Base-by-base conservation (phyloP, 1,284 basidiomycete genomes). In the Golubevia sp. region DNA sequence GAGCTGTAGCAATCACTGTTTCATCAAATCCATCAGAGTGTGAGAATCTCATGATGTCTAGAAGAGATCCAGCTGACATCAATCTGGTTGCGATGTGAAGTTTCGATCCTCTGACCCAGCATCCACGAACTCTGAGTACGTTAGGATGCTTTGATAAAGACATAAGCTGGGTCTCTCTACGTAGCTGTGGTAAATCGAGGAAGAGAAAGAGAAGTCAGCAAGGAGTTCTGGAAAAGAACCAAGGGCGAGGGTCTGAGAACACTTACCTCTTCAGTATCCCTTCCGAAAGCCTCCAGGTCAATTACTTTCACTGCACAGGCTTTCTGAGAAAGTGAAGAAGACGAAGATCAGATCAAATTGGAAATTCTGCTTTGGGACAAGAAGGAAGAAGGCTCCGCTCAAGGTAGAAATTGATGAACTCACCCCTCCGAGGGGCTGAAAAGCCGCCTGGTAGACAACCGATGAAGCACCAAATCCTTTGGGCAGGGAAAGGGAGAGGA, bases 141-240 rank as follows among this genome's bases (percentile, higher is more conserved):
- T 95, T 94, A 25, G 93, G 92, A 70, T 95, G 93, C 79, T 95
- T 95, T n/a, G 90, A 92, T 1, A 95, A 87, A 2, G 92, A 93
- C 93, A 95, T 95, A 54, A 95, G 87, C 60, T 92, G 92, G 0
- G 93, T 94, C 84, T 95, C 93, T 59, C 92, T 87, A 69, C 90
- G 89, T 8, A 94, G 87, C 49, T 91, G 88, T 13, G 87, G 86
- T 25, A 92, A 86, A 0, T 91, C 88, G 55, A 87, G 87, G n/a
- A n/a, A n/a, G n/a, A n/a, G n/a, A n/a, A n/a, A n/a, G n/a, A 1
- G 18, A 18, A 18, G 13, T 34, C 23, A 34, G 25, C n/a, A n/a
- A n/a, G n/a, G n/a, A n/a, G n/a, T 13, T 18, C 15, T 3, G 3
- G 18, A 2, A 26, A 58, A 30, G 5, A 1, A 2, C 3, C 18